Evolutionary conservation across 2,329 filamentous ascomycete genomes (phyloP).

Genomic region (Keithomyces neogunnii): DNA sequence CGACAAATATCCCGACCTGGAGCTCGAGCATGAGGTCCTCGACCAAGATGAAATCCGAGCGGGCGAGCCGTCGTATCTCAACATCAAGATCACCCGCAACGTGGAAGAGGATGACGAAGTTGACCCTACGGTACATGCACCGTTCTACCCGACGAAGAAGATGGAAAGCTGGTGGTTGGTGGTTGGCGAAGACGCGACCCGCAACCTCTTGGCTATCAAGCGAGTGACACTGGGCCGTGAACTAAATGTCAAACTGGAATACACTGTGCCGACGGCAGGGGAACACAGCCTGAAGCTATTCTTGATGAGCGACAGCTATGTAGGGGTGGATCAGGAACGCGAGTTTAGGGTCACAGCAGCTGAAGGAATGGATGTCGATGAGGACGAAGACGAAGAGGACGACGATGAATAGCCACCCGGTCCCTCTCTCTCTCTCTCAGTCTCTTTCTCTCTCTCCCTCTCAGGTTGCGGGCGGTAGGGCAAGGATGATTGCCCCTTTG

Average conservation of each 20-base stretch:
- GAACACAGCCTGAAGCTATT: constrained; percentile 84
- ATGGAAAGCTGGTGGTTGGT: constrained; percentile 99
- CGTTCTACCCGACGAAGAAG: constrained; percentile 88
- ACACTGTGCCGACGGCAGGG: constrained; percentile 75
- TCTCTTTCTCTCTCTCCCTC: background rate
- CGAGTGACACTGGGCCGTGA: constrained; percentile 77
- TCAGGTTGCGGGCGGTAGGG: background rate
- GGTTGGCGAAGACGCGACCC: constrained; percentile 84
- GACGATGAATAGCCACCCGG: constrained; percentile 31
- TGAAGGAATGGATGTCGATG: constrained; percentile 93
- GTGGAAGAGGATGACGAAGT: constrained; percentile 60
- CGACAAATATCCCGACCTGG: constrained; percentile 89
- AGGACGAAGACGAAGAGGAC: constrained; percentile 72
- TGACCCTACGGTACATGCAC: constrained; percentile 82
- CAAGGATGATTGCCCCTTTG: background rate
- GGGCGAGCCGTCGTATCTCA: constrained; percentile 73
- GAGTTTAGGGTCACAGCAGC: constrained; percentile 76
- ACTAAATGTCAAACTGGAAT: constrained; percentile 75
- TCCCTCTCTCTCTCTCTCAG: background rate
- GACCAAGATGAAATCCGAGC: constrained; percentile 73
- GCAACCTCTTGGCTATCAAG: constrained; percentile 87
- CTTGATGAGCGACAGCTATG: constrained; percentile 94
- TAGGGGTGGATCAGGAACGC: constrained; percentile 94
- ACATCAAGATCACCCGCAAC: constrained; percentile 77
- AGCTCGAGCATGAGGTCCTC: constrained; percentile 79